Evolutionary conservation across 2,329 filamentous ascomycete genomes (phyloP).

Genomic region (Xylaria polymorpha): DNA sequence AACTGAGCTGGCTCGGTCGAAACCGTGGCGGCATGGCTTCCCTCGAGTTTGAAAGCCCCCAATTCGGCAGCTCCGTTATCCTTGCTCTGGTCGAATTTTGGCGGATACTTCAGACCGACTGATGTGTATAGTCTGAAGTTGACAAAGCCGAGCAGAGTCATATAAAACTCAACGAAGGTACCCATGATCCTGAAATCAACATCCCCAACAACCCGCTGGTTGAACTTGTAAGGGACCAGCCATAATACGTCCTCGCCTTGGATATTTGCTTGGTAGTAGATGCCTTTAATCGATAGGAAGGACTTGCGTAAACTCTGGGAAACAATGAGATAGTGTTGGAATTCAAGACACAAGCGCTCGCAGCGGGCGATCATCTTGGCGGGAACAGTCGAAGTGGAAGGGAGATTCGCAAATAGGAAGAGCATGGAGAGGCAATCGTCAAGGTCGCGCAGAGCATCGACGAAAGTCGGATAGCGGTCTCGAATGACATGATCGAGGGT

Average conservation of each 20-base stretch:
- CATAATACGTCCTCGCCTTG: constrained; percentile 97
- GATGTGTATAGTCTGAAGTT: constrained; percentile 96
- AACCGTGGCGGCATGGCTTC: constrained; percentile 69
- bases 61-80: constrained; percentile 92
- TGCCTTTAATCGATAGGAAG: constrained; percentile 98
- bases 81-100: constrained; percentile 87
- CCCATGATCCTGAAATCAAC: constrained; percentile 99
- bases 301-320: constrained; percentile 94
- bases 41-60: constrained; percentile 90
- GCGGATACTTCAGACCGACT: constrained; percentile 91
- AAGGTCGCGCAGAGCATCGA: constrained; percentile 91
- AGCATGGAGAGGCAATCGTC: constrained; percentile 98
- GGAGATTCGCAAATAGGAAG: constrained; percentile 96
- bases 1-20: constrained; percentile 65
- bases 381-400: constrained; percentile 87
- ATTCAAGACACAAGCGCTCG: constrained; percentile 92
- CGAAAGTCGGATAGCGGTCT: constrained; percentile 97
- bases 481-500: constrained; percentile 97
- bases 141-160: constrained; percentile 92
- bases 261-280: constrained; percentile 98
- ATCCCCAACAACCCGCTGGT: constrained; percentile 91
- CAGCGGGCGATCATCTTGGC: constrained; percentile 96
- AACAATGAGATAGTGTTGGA: constrained; percentile 96
- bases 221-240: constrained; percentile 98
- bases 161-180: constrained; percentile 99